phyloP scores from a whole-genome alignment of 1,284 basidiomycete species.

The Rhizopogon parksii region DNA sequence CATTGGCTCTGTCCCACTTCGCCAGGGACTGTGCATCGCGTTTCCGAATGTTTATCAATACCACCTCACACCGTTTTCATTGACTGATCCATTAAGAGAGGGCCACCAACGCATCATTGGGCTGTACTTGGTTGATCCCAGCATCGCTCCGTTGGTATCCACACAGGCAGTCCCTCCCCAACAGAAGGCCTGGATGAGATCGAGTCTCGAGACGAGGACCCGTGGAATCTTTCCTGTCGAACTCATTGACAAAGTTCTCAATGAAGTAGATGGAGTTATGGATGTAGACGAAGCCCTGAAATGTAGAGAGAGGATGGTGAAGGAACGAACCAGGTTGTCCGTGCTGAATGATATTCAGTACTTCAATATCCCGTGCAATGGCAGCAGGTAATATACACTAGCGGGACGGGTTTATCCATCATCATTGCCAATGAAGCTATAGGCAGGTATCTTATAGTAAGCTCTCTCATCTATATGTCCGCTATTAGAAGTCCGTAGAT shows the following conservation, averaged over 20 bases:
- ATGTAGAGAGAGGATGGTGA: conserved; percentile 28
- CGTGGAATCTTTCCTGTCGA: conserved; percentile 22
- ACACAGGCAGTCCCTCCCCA: conserved; percentile 40
- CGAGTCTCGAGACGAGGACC: conserved; percentile 28
- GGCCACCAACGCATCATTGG: conserved; percentile 35
- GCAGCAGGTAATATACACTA: conserved; percentile 15
- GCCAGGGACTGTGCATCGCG: conserved; percentile 32
- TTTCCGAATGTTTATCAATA: conserved; percentile 55
- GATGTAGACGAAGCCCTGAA: conserved; percentile 31
- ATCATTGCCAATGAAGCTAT: background rate
- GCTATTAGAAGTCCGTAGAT: conserved; percentile 17
- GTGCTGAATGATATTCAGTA: conserved; percentile 35
- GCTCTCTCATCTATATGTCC: conserved; percentile 2
- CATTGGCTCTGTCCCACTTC: conserved; percentile 34
- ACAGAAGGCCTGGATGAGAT: conserved; percentile 36
- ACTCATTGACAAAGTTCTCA: conserved; percentile 36
- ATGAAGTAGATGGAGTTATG: conserved; percentile 34
- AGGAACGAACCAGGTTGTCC: conserved; percentile 32
- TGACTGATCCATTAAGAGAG: conserved; percentile 30
- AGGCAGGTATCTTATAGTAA: background rate
- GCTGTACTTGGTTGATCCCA: conserved; percentile 43
- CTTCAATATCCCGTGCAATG: conserved; percentile 44
- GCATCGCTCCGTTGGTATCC: conserved; percentile 34
- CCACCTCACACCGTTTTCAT: conserved; percentile 29
- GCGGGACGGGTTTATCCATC: conserved; percentile 16